phyloP scores from a whole-genome alignment of 768 basidiomycete genomes.

The Pleurotus platypus region DNA sequence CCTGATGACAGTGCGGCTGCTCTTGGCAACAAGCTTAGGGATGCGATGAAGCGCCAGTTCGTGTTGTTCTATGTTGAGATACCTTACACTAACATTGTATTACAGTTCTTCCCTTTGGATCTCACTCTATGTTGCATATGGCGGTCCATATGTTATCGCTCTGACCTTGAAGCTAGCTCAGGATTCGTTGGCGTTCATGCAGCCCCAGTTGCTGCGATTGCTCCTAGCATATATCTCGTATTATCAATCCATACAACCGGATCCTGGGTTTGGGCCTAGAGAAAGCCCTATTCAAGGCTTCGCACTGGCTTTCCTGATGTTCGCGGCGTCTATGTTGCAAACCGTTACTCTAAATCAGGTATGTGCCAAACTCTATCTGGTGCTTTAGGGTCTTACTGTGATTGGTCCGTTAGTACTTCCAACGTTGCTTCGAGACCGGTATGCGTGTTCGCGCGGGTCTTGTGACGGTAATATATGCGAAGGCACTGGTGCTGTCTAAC shows the following conservation, averaged over 20 bases:
- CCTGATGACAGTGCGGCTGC: slow-evolving; percentile 65
- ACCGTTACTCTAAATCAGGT: slow-evolving; percentile 82
- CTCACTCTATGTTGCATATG: slow-evolving; percentile 76
- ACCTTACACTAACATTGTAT: background rate
- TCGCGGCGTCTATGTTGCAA: slow-evolving; percentile 72
- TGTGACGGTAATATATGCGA: slow-evolving; percentile 80
- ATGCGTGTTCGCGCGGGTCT: slow-evolving; percentile 95
- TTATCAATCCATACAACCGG: slow-evolving; percentile 57
- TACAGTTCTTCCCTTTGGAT: slow-evolving; percentile 60
- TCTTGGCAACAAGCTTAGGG: slow-evolving; percentile 59
- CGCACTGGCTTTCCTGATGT: slow-evolving; percentile 75
- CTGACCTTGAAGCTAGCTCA: slow-evolving; percentile 69
- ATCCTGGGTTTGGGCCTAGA: slow-evolving; percentile 18
- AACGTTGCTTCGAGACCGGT: slow-evolving; percentile 73
- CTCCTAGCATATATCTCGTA: slow-evolving; percentile 78
- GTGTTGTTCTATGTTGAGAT: slow-evolving; percentile 18
- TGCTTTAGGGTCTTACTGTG: background rate
- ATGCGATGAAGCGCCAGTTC: slow-evolving; percentile 60
- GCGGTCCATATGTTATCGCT: slow-evolving; percentile 66
- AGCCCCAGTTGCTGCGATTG: slow-evolving; percentile 82
- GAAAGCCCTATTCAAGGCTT: slow-evolving; percentile 64
- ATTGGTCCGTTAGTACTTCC: slow-evolving; percentile 63
- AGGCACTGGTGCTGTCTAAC: slow-evolving; percentile 81
- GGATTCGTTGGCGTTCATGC: slow-evolving; percentile 78
- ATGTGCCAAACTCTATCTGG: background rate